Base-by-base conservation (phyloP, 495 filamentous ascomycete species). In the Bacidia rubella region DNA sequence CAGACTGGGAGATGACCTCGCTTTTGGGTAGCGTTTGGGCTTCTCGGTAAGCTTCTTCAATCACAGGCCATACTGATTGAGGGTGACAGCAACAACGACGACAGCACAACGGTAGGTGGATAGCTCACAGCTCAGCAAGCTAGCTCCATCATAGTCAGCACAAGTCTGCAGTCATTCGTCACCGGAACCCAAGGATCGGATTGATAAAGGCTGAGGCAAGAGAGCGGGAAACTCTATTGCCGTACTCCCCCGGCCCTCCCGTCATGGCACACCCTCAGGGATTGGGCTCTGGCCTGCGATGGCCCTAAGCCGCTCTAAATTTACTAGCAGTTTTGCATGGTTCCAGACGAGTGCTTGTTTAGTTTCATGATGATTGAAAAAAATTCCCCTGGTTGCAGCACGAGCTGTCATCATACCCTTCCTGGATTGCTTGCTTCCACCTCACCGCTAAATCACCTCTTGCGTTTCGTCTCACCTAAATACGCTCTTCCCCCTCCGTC, bases 401-500 rank as follows among this genome's bases (percentile, higher is more conserved):
- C 42, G 47, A 43, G n/a, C n/a, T 50, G 46, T 55, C 46, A 50
- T 44, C 25, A 50, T 21, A 19, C 23, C 49, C 35, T 27, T n/a
- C n/a, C n/a, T 50, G 29, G 15, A 38, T 20, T 12, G 22, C 40
- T 46, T 25, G 20, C 40, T 54, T 5, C 29, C 5, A 15, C 29
- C 15, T 35, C 29, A 35, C 29, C 29, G 29, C 29, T 35, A 38
- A 23, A 35, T 52, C 38, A 52, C 49, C 49, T 17, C 49, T 40
- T 39, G 49, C 49, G 42, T 43, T 35, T 40, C 42, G 49, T 40
- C 49, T 40, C 39, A 52, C 49, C 49, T 52, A 52, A 52, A 52
- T 52, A 52, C 42, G 29, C 29, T 35, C 29, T 15, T 7, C 15
- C 29, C 29, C 29, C 29, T 15, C 29, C 29, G 29, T 35, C 29